Percentiles rank a stretch among this genome's conserved stretches.
Conservation (phyloP, 2,329 filamentous ascomycete genomes). For the Apiospora saccharicola region DNA sequence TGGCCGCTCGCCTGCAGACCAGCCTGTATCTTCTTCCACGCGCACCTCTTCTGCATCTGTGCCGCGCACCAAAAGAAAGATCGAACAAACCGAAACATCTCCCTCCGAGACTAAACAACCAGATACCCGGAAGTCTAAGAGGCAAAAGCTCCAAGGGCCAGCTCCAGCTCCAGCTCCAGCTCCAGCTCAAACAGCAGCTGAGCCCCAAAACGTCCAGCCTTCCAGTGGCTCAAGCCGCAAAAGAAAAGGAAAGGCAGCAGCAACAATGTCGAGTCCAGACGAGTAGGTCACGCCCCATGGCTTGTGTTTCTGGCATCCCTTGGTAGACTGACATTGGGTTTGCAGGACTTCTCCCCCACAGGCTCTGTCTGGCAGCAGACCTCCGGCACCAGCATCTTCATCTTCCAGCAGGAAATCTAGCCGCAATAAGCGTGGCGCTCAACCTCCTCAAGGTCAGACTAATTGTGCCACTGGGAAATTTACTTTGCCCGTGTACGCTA, state of each 20-base stretch:
- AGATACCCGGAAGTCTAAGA: conserved; percentile 69
- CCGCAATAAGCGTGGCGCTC: conserved; percentile 70
- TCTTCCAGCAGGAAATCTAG: conserved; percentile 77
- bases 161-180: conserved; percentile 25
- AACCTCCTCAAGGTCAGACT: conserved; percentile 51
- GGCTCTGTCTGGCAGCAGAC: conserved; percentile 64
- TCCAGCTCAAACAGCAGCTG: conserved; percentile 37
- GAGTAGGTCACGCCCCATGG: conserved; percentile 59
- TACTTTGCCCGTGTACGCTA: not conserved
- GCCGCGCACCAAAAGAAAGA: conserved; percentile 86
- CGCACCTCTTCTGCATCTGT: conserved; percentile 45
- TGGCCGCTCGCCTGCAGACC: conserved; percentile 50
- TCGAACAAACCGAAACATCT: conserved; percentile 51
- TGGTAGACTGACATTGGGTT: not conserved
- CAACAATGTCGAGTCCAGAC: conserved; percentile 73
- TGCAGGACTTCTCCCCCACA: conserved; percentile 67
- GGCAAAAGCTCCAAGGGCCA: conserved; percentile 68
- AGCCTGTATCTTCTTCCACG: conserved; percentile 46
- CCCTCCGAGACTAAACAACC: conserved; percentile 47
- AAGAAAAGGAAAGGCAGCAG: conserved; percentile 66
- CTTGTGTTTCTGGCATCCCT: not conserved
- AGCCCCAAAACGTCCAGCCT: conserved; percentile 43
- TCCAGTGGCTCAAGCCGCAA: conserved; percentile 53
- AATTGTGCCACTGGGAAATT: not conserved
- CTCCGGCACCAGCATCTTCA: conserved; percentile 60